phyloP scores from a whole-genome alignment of 176 grass and related monocot species.

The Eleusine coracana region DNA sequence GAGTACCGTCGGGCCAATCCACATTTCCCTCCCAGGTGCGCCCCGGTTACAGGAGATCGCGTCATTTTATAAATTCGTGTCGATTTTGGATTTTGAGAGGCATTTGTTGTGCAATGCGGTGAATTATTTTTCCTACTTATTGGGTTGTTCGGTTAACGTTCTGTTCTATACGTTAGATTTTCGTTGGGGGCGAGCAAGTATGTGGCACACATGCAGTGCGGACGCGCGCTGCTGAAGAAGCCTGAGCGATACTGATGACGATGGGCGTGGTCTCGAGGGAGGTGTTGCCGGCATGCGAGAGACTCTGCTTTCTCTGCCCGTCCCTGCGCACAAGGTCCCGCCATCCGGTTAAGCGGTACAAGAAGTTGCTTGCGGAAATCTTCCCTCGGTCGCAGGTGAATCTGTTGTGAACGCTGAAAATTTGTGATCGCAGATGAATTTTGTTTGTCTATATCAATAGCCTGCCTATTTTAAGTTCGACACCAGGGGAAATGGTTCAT shows the following conservation, averaged over 20 bases:
- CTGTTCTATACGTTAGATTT: background rate
- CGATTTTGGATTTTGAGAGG: background rate
- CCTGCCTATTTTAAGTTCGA: background rate
- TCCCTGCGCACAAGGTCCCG: constrained; percentile 74
- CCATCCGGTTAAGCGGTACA: constrained; percentile 88
- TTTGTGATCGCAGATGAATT: background rate
- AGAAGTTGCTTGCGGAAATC: constrained; percentile 83
- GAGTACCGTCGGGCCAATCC: background rate
- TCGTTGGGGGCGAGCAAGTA: background rate
- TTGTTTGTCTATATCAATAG: background rate
- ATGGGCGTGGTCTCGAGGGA: constrained; percentile 74
- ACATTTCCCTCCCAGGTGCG: constrained; percentile 6
- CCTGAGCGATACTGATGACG: constrained; percentile 37
- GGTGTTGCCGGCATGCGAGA: constrained; percentile 65
- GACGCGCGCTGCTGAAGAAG: constrained; percentile 29
- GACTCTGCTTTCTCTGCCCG: constrained; percentile 81
- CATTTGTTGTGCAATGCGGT: background rate
- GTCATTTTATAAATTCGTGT: background rate
- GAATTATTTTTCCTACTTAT: background rate
- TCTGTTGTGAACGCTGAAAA: background rate
- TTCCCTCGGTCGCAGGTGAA: constrained; percentile 74
- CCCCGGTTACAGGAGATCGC: background rate
- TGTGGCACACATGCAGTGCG: background rate
- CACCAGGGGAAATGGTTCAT: background rate
- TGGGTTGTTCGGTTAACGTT: background rate